phyloP scores from a whole-genome alignment of 148 eudicot genomes.

The Vaccinium myrtillus region DNA sequence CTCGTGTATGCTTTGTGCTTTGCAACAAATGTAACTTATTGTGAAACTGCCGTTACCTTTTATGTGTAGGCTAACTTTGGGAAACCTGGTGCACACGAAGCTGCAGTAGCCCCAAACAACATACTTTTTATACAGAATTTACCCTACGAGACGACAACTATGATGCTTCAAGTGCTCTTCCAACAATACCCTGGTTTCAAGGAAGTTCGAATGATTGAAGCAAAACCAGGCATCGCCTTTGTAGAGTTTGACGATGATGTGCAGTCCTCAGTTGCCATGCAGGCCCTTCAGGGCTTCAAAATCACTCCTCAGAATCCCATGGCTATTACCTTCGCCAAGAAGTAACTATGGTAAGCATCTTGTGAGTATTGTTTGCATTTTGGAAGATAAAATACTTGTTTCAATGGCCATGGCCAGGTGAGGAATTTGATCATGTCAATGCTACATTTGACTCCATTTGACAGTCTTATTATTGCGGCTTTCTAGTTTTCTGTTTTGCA shows the following conservation, averaged over 20 bases:
- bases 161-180: slow-evolving; percentile 81
- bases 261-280: slow-evolving; percentile 80
- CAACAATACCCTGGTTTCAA: slow-evolving; percentile 85
- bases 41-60: not conserved
- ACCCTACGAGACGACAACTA: slow-evolving; percentile 68
- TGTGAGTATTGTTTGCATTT: not conserved
- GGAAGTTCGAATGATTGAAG: slow-evolving; percentile 88
- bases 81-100: slow-evolving; percentile 56
- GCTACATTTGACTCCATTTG: not conserved
- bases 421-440: not conserved
- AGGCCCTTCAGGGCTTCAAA: slow-evolving; percentile 90
- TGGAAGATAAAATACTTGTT: not conserved
- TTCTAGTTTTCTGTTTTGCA: not conserved
- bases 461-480: not conserved
- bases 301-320: slow-evolving; percentile 84
- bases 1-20: not conserved
- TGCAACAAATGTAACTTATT: not conserved
- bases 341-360: slow-evolving; percentile 30
- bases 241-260: slow-evolving; percentile 86
- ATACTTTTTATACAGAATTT: slow-evolving; percentile 79
- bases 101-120: slow-evolving; percentile 62
- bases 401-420: not conserved
- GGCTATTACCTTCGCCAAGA: slow-evolving; percentile 83
- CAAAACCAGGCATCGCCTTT: slow-evolving; percentile 96
- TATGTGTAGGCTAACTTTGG: slow-evolving; percentile 48